Evolutionary conservation across 768 basidiomycete genomes (phyloP), one percentile per base, ranked within the genome.

Genomic region (Tricholoma saponaceum): DNA sequence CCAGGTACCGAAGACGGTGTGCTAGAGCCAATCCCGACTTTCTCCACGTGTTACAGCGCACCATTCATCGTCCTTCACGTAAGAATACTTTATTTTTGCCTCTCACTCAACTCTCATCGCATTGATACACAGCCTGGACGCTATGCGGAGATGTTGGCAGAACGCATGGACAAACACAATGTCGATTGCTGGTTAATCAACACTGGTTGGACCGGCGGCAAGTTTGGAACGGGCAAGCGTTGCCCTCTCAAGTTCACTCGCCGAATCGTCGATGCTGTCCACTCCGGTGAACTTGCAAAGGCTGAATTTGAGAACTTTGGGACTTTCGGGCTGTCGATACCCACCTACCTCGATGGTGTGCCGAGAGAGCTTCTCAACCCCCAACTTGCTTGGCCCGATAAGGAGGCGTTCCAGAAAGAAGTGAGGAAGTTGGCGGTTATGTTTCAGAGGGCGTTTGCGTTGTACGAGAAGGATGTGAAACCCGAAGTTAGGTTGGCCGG

Each of bases 11-110:
- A 98, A 71, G 96, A 98, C 67, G 96, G 96, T 70, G 91, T 99
- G 20, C 81, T 97, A 44, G 97, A 99, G 72, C 96, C 97, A 58
- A 95, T 96, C 61, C 97, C 97, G n/a, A 98, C 97, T 41, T 99
- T 99, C 84, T 97, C 95, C 22, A 98, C 95, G 30, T 98, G 97
- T 75, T 99, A 98, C 83, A 91, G 90, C 64, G 94, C 95, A 39
- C 97, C 97, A n/a, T 98, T 99, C 84, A 98, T 99, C 71, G 89
- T 97, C 64, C 90, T 97, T 55, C 96, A 97, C 74, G 86, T 87
- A 69, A 43, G 84, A 74, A 30, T 14, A 9, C 28, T n/a, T 23
- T 18, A 33, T 43, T 55, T 56, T 43, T 6, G 53, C 35, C 18
- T 50, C 33, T 54, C 8, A 23, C 3, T 4, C 5, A 0, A 28